These are phyloP conservation scores for Penicillium samsonianum DNA, from an alignment of 495 filamentous ascomycete species.

Conservation along the genomic window DNA sequence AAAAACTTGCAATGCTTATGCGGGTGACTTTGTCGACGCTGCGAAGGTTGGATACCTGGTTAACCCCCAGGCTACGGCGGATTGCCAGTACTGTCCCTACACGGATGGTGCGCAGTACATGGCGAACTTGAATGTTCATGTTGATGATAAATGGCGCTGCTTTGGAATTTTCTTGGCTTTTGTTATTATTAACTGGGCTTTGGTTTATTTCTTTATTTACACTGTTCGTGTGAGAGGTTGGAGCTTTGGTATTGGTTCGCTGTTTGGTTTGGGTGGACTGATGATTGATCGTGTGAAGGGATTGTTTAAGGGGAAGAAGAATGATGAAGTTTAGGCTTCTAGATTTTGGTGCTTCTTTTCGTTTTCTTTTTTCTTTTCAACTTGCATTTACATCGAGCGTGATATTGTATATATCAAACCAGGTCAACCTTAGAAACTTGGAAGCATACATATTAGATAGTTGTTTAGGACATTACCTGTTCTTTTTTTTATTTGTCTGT, in stretches of 20 bases:
- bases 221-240: constrained; percentile 71
- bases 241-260: constrained; percentile 67
- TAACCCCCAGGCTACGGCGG: constrained; percentile 52
- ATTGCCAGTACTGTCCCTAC: constrained; percentile 80
- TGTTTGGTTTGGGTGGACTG: constrained; percentile 55
- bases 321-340: constrained; percentile 13
- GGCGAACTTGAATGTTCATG: constrained; percentile 63
- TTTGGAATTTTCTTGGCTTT: constrained; percentile 80
- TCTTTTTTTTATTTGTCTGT: neutral
- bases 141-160: constrained; percentile 67
- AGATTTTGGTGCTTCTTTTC: neutral
- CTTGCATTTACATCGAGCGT: constrained; percentile 35
- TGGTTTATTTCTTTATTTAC: constrained; percentile 87
- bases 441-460: constrained; percentile 6
- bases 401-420: neutral
- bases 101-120: constrained; percentile 66
- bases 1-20: constrained; percentile 64
- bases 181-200: constrained; percentile 71
- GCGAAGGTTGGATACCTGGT: constrained; percentile 59
- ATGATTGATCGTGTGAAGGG: constrained; percentile 44
- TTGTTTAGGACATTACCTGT: neutral
- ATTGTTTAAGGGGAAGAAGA: constrained; percentile 37
- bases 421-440: neutral
- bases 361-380: constrained; percentile 8
- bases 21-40: constrained; percentile 50